These are phyloP conservation scores for Echeveria elegans DNA, from an alignment of 164 flowering plant genomes.

Conservation along the genomic window DNA sequence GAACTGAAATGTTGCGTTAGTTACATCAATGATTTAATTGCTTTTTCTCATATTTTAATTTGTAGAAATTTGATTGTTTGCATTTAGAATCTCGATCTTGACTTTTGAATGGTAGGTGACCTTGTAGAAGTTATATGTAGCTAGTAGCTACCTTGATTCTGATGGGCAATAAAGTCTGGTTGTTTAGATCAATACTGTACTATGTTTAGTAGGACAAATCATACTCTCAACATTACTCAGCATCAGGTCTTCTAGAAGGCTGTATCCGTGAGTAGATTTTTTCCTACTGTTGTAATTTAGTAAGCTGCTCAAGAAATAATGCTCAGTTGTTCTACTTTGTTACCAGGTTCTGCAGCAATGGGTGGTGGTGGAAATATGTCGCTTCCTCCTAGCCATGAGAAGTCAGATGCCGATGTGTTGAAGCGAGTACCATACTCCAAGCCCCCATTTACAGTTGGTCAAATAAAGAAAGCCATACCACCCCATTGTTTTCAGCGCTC, in stretches of 20 bases:
- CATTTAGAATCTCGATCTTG: neutral
- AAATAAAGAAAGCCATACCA: slow-evolving; percentile 6
- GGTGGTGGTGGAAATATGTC: slow-evolving; percentile 2
- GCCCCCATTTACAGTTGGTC: slow-evolving; percentile 6
- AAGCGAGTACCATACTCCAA: slow-evolving; percentile 3
- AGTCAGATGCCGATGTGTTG: neutral
- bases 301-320: too few relatives aligned
- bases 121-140: neutral
- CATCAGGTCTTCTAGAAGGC: too few relatives aligned
- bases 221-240: too few relatives aligned
- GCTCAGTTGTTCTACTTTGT: neutral
- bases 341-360: neutral
- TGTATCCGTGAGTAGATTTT: too few relatives aligned
- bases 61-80: neutral
- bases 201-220: too few relatives aligned
- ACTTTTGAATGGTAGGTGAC: neutral
- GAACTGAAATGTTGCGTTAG: too few relatives aligned
- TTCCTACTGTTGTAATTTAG: too few relatives aligned
- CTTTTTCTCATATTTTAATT: too few relatives aligned
- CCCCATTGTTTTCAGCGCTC: slow-evolving; percentile 7
- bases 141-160: too few relatives aligned
- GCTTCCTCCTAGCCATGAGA: neutral
- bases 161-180: too few relatives aligned
- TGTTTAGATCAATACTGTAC: too few relatives aligned
- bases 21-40: too few relatives aligned